Evolutionary conservation across 495 filamentous ascomycete species (phyloP).

Genomic region (Tirmania nivea): DNA sequence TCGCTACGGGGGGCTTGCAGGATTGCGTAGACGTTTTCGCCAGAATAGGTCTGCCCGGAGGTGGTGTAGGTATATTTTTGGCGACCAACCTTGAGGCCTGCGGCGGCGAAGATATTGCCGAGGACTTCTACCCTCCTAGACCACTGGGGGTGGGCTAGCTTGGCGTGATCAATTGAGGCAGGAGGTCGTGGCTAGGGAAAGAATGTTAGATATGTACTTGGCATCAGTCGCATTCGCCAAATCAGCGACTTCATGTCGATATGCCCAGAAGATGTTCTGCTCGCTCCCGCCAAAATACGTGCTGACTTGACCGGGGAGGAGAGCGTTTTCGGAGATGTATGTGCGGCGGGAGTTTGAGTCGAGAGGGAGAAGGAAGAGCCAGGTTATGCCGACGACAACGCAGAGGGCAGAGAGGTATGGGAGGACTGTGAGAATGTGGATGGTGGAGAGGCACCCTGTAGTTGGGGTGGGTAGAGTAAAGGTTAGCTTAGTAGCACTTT

Average conservation of each 20-base stretch:
- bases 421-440: conserved; percentile 47
- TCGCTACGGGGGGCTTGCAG: conserved; percentile 89
- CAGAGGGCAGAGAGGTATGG: conserved; percentile 73
- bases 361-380: conserved; percentile 82
- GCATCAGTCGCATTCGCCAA: conserved; percentile 31
- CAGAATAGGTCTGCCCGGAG: conserved; percentile 46
- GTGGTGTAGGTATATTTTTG: conserved; percentile 65
- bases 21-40: conserved; percentile 86
- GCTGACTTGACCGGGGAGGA: conserved; percentile 88
- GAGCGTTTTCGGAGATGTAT: conserved; percentile 94
- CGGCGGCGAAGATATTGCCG: conserved; percentile 46
- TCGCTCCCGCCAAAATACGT: conserved; percentile 94
- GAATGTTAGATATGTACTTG: conserved; percentile 21
- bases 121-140: conserved; percentile 31
- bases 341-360: conserved; percentile 79
- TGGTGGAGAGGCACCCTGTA: conserved; percentile 28
- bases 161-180: background rate
- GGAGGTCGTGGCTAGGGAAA: background rate
- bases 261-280: conserved; percentile 83
- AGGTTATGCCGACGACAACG: conserved; percentile 68
- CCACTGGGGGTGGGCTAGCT: background rate
- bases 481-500: no score
- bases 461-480: background rate
- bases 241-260: conserved; percentile 58
- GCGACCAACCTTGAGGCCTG: conserved; percentile 63